Conservation (phyloP, 1,139 yeast species). For the Sugiyamaella novakii region DNA sequence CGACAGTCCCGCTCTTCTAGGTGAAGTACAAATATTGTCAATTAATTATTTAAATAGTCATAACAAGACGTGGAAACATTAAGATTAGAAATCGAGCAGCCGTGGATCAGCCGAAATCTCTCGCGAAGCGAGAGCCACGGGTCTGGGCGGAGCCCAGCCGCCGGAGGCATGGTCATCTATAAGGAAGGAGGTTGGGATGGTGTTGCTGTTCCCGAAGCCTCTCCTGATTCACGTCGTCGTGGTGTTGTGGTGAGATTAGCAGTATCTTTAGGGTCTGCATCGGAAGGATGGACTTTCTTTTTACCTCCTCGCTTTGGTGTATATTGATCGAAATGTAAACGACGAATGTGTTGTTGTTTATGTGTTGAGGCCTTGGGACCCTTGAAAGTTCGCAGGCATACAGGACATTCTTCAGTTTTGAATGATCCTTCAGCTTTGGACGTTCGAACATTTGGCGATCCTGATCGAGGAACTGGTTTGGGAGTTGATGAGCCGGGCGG, state of each 20-base stretch:
- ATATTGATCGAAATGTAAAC: slow-evolving; percentile 49
- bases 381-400: slow-evolving; percentile 48
- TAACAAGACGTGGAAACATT: too few relatives aligned
- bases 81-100: too few relatives aligned
- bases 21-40: too few relatives aligned
- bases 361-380: slow-evolving; percentile 52
- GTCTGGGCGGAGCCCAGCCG: slow-evolving; percentile 11
- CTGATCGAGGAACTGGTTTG: not conserved
- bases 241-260: not conserved
- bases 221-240: not conserved
- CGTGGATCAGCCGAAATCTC: not conserved
- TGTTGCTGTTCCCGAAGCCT: not conserved
- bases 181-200: not conserved
- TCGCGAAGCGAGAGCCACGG: slow-evolving; percentile 8
- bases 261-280: not conserved
- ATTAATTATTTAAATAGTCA: not conserved
- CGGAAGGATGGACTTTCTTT: slow-evolving; percentile 33
- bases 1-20: too few relatives aligned
- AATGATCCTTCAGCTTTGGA: slow-evolving; percentile 21
- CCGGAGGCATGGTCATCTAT: not conserved
- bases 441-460: slow-evolving; percentile 12
- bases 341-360: slow-evolving; percentile 50
- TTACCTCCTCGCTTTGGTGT: slow-evolving; percentile 50
- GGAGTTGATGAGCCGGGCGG: not conserved
- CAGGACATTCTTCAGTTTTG: slow-evolving; percentile 45